Percentiles rank a stretch among this genome's conserved stretches.
Conservation (phyloP, 345 rosid species). For the Trapa incisa region DNA sequence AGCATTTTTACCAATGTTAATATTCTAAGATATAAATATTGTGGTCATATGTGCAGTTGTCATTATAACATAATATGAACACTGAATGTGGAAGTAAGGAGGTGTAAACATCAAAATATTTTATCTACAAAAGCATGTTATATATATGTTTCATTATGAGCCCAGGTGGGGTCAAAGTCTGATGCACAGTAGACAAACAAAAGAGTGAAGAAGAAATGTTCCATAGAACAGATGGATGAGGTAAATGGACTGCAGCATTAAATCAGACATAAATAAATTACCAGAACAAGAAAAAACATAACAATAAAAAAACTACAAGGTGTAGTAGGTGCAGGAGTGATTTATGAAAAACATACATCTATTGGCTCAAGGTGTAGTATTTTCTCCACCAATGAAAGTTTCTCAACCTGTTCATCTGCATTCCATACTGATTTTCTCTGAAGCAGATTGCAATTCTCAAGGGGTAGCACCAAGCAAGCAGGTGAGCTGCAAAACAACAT, state of each 20-base stretch:
- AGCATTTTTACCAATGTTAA: not conserved
- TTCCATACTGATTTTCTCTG: conserved; percentile 82
- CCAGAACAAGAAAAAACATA: no score
- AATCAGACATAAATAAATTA: not conserved
- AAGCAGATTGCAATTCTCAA: conserved; percentile 46
- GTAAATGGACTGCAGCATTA: not conserved
- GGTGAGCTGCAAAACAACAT: conserved; percentile 37
- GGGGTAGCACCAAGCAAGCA: conserved; percentile 69
- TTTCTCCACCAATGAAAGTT: conserved; percentile 56
- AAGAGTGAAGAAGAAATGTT: not conserved
- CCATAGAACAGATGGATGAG: not conserved
- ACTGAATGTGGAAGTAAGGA: not conserved
- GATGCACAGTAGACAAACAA: not conserved
- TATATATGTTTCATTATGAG: not conserved
- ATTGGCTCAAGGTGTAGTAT: conserved; percentile 81
- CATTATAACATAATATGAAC: not conserved
- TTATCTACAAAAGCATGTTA: not conserved
- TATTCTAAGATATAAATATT: no score
- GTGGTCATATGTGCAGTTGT: not conserved
- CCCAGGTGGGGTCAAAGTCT: not conserved
- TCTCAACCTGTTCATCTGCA: conserved; percentile 44
- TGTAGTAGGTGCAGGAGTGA: not conserved
- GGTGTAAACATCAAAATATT: not conserved
- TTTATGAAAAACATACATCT: conserved; percentile 37
- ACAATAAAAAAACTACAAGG: not conserved